Base-by-base conservation (phyloP, 2,329 filamentous ascomycete species). In the Colletotrichum orchidophilum region DNA sequence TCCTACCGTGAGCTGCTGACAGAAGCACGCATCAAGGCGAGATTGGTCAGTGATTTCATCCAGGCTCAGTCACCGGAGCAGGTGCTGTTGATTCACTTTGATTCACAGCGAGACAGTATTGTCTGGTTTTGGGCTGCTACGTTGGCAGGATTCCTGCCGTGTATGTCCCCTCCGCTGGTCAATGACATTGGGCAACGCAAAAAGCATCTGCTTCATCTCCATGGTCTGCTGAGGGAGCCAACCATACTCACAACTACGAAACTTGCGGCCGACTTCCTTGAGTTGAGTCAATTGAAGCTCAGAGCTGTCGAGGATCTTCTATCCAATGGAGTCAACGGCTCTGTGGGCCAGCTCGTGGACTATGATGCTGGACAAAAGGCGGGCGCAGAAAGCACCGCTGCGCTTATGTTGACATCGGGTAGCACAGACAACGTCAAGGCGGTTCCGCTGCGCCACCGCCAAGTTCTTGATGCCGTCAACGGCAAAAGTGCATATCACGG, bases 391-490 rank as follows among this genome's bases (percentile, higher is more conserved):
- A 66, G 75, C 15, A 42, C 77, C 2, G 82, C 81, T 4, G 74
- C 80, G 1, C 76, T 87, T 2, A 86, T 88, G 84, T 77, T 89
- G 4, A 89, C 87, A 1, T 88, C 86, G 1, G 87, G 87, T 3
- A 86, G 82, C 73, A 86, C 84, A 21, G 86, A 86, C 2, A 81
- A 83, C 61, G 78, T 84, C 4, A 89, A 89, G 75, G 86, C 85
- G 0, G 87, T 88, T 0, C 73, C 71, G 1, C 77, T 88, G 1
- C 80, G 76, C 0, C 83, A 87, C 66, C 61, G 70, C 0, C 85
- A 88, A 74, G 73, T 88, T 0, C 54, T 86, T 0, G 73, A 81
- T 1, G 79, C 86, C 0, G 67, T 85, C 12, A 8, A 63, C 1
- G 84, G 83, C 24, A 88, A 88, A 74, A 64, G 72, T 3, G 42